Evolutionary conservation across 805 yeast species (phyloP).

Genomic region (Saturnispora zaruensis): DNA sequence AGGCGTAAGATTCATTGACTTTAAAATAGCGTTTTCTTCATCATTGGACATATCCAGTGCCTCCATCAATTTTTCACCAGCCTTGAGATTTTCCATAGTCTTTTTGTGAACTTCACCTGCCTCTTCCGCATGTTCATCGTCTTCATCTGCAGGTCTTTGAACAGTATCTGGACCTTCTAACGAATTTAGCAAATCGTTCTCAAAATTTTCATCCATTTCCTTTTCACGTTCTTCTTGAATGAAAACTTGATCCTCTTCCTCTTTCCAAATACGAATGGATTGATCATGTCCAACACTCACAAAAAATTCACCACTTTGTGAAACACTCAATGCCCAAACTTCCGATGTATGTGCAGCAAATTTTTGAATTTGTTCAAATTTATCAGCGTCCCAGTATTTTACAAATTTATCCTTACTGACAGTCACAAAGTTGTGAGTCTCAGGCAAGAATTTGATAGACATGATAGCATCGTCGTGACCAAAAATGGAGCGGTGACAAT

Average conservation of each 20-base stretch:
- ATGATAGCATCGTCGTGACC: constrained; percentile 96
- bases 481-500: constrained; percentile 92
- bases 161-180: constrained; percentile 49
- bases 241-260: constrained; percentile 92
- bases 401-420: constrained; percentile 82
- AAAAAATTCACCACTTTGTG: constrained; percentile 60
- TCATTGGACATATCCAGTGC: constrained; percentile 76
- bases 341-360: constrained; percentile 82
- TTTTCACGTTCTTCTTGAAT: constrained; percentile 94
- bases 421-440: constrained; percentile 83
- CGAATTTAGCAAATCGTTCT: constrained; percentile 64
- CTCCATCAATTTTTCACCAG: constrained; percentile 89
- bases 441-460: constrained; percentile 77
- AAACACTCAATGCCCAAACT: constrained; percentile 86
- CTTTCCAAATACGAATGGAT: constrained; percentile 86
- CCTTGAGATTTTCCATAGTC: constrained; percentile 84
- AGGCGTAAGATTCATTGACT: constrained; percentile 64
- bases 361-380: constrained; percentile 88
- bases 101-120: constrained; percentile 66
- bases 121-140: constrained; percentile 38
- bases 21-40: constrained; percentile 67
- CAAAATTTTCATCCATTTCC: constrained; percentile 89
- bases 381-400: constrained; percentile 98
- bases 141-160: constrained; percentile 28
- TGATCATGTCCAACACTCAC: constrained; percentile 89